Evolutionary conservation across 768 basidiomycete genomes (phyloP).

Genomic region (Rhodocollybia butyracea): DNA sequence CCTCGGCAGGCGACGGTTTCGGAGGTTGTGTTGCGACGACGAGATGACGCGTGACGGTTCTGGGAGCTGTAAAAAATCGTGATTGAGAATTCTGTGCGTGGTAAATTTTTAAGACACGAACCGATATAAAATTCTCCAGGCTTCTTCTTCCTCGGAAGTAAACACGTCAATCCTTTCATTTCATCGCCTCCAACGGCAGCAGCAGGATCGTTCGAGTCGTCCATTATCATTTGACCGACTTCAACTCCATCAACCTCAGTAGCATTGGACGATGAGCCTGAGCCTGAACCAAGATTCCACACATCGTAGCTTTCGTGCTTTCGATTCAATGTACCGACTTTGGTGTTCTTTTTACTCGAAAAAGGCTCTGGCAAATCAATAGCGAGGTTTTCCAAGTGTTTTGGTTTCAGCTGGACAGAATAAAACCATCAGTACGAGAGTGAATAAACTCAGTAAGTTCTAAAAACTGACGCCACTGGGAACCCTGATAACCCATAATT

Average conservation of each 20-base stretch:
- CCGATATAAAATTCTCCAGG: conserved; percentile 58
- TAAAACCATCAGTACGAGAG: not conserved
- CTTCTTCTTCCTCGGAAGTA: conserved; percentile 63
- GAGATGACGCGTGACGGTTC: conserved; percentile 54
- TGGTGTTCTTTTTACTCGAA: conserved; percentile 29
- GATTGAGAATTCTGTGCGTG: not conserved
- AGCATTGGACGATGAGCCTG: not conserved
- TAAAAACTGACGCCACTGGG: conserved; percentile 56
- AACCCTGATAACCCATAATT: conserved; percentile 69
- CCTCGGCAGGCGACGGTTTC: conserved; percentile 14
- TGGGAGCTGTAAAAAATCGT: conserved; percentile 42
- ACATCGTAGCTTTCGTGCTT: conserved; percentile 61
- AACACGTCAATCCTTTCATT: conserved; percentile 53
- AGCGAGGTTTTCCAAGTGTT: conserved; percentile 52
- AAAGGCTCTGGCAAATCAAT: conserved; percentile 40
- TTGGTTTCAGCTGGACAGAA: conserved; percentile 56
- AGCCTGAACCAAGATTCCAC: conserved; percentile 52
- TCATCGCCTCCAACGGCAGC: conserved; percentile 52
- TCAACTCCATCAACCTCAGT: conserved; percentile 10
- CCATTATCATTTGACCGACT: conserved; percentile 2
- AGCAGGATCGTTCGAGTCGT: conserved; percentile 22
- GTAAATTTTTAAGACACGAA: conserved; percentile 20
- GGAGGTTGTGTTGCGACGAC: conserved; percentile 51
- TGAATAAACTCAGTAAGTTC: not conserved
- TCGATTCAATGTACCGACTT: conserved; percentile 47